Percentiles rank a stretch among this genome's conserved stretches.
phyloP scores from a whole-genome alignment of 192 early-diverging fungal species.

The Rhizoclosmatium globosum region DNA sequence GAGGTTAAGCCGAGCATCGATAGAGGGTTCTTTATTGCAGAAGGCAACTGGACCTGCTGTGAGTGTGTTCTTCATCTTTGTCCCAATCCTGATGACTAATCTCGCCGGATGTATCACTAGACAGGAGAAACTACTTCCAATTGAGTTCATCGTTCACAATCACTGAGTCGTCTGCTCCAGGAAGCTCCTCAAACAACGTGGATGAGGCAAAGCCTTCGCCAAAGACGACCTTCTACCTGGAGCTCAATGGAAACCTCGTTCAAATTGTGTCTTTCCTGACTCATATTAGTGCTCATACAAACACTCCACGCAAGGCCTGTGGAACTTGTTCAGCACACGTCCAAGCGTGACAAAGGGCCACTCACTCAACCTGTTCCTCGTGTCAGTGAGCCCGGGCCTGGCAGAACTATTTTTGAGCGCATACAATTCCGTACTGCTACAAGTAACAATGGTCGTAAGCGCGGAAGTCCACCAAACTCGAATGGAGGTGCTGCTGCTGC shows the following conservation, averaged over 20 bases:
- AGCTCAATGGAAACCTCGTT: conserved; percentile 56
- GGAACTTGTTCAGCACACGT: conserved; percentile 86
- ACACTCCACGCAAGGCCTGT: conserved; percentile 61
- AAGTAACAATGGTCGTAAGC: conserved; percentile 92
- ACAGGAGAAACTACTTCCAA: conserved; percentile 97
- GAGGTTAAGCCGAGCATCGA: conserved; percentile 82
- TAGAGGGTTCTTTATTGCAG: conserved; percentile 93
- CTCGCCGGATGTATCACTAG: background rate
- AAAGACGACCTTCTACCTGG: conserved; percentile 69
- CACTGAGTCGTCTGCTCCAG: conserved; percentile 36
- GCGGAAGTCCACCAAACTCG: conserved; percentile 52
- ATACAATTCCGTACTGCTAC: conserved; percentile 98
- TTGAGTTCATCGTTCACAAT: conserved; percentile 76
- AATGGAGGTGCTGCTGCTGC: background rate
- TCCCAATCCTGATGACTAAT: background rate
- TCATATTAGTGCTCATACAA: conserved; percentile 78
- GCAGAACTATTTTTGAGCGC: conserved; percentile 73
- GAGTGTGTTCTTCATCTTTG: background rate
- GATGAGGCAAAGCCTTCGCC: background rate
- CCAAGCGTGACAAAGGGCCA: conserved; percentile 94
- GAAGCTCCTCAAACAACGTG: background rate
- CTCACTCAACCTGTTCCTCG: conserved; percentile 68
- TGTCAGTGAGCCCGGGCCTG: conserved; percentile 15
- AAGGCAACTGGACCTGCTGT: conserved; percentile 89
- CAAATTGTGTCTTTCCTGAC: conserved; percentile 75